phyloP scores from a whole-genome alignment of 139 green algal species.

The Zygnema cylindricum region DNA sequence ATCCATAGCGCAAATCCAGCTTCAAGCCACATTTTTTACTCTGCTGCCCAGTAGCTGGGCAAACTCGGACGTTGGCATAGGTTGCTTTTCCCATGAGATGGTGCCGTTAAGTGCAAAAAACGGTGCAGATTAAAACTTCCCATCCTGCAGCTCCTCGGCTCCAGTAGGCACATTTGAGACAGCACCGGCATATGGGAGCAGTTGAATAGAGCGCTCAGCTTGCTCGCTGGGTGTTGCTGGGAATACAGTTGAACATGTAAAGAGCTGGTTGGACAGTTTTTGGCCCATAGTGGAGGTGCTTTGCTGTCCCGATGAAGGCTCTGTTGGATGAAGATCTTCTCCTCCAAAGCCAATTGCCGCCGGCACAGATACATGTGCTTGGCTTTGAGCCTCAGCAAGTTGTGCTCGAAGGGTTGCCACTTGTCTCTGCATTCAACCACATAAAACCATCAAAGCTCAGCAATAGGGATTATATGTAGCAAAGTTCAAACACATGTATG shows the following conservation, averaged over 20 bases:
- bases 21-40: no score
- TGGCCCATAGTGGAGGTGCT: background rate
- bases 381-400: slow-evolving; percentile 26
- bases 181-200: background rate
- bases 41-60: no score
- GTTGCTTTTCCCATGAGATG: no score
- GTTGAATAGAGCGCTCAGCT: background rate
- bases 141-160: background rate
- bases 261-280: background rate
- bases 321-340: background rate
- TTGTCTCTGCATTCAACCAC: slow-evolving; percentile 28
- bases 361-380: background rate
- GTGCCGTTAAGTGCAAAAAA: no score
- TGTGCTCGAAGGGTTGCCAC: slow-evolving; percentile 30
- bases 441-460: background rate
- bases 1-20: no score
- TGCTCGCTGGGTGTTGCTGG: background rate
- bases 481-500: no score
- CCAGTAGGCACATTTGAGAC: background rate
- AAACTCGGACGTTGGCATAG: no score
- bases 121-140: no score
- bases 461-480: no score
- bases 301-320: background rate
- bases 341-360: background rate
- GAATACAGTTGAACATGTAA: background rate